Evolutionary conservation across 208 protist species (phyloP).

Genomic region (Jaenimonas drosophilae): DNA sequence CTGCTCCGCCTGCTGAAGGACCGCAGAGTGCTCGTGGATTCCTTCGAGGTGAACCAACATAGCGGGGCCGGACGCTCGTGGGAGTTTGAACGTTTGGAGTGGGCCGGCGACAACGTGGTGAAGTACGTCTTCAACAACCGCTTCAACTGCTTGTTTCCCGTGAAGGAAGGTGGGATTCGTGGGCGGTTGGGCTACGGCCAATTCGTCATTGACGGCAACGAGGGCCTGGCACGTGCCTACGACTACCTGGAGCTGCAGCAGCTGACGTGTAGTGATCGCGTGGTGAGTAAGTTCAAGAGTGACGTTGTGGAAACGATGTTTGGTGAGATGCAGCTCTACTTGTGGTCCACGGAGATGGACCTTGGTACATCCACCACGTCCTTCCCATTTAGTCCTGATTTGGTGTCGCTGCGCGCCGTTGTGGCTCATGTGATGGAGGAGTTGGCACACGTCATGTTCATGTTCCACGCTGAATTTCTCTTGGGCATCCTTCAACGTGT

Average conservation of each 20-base stretch:
- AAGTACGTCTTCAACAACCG: constrained; percentile 83
- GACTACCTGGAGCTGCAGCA: constrained; percentile 75
- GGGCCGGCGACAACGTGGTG: constrained; percentile 77
- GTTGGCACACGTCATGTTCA: constrained; percentile 68
- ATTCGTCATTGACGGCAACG: constrained; percentile 86
- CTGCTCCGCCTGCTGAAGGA: constrained; percentile 75
- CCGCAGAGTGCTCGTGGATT: constrained; percentile 46
- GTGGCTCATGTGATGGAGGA: constrained; percentile 80
- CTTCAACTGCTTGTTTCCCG: constrained; percentile 51
- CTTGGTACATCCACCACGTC: constrained; percentile 24
- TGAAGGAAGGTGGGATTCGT: constrained; percentile 53
- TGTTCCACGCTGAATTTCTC: constrained; percentile 66
- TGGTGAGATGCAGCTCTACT: constrained; percentile 77
- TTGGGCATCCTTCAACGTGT: constrained; percentile 55
- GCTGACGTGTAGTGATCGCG: constrained; percentile 46
- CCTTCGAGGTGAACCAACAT: constrained; percentile 51
- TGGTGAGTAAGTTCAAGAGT: constrained; percentile 89
- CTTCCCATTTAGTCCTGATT: constrained; percentile 57
- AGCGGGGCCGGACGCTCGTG: constrained; percentile 43
- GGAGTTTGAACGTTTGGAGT: constrained; percentile 88
- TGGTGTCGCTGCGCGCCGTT: constrained; percentile 51
- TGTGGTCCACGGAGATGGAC: constrained; percentile 64
- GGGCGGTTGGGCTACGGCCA: constrained; percentile 61
- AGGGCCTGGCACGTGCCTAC: constrained; percentile 73
- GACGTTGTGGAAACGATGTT: constrained; percentile 86